Evolutionary conservation across 495 filamentous ascomycete genomes (phyloP).

Genomic region (Neurospora sp.): DNA sequence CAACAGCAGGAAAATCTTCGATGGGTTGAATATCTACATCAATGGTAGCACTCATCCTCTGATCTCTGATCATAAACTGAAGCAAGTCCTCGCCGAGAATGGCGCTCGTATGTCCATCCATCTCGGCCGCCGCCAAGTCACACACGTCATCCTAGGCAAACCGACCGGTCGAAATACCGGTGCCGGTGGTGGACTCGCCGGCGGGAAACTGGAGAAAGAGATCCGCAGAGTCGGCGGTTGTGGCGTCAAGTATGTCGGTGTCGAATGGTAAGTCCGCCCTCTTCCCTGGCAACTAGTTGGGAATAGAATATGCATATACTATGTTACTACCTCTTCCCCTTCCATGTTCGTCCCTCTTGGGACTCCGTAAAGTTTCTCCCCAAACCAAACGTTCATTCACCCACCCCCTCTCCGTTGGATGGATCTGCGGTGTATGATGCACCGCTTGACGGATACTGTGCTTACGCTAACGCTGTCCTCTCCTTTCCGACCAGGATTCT

Average conservation of each 20-base stretch:
- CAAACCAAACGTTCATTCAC: background rate
- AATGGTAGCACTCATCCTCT: conserved; percentile 77
- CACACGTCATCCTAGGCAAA: conserved; percentile 74
- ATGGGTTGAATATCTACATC: conserved; percentile 64
- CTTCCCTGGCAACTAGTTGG: background rate
- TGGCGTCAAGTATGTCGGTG: conserved; percentile 70
- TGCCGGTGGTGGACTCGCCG: conserved; percentile 70
- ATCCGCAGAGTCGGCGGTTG: conserved; percentile 51
- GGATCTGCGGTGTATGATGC: background rate
- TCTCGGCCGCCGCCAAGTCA: conserved; percentile 62
- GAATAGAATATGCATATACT: background rate
- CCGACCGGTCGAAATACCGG: conserved; percentile 37
- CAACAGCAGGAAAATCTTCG: conserved; percentile 44
- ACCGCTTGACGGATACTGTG: conserved; percentile 10
- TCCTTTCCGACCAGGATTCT: conserved; percentile 43
- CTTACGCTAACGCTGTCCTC: background rate
- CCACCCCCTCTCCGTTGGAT: background rate
- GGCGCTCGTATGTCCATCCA: conserved; percentile 60
- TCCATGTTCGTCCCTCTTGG: background rate
- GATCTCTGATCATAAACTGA: conserved; percentile 80
- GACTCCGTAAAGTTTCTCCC: background rate
- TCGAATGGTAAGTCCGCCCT: conserved; percentile 58
- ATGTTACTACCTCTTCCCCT: conserved; percentile 4
- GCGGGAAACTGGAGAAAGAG: conserved; percentile 74
- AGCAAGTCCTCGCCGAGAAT: conserved; percentile 61